Evolutionary conservation across 805 yeast species (phyloP), one percentile per base, ranked within the genome.

Genomic region (Wickerhamomyces hampshirensis): DNA sequence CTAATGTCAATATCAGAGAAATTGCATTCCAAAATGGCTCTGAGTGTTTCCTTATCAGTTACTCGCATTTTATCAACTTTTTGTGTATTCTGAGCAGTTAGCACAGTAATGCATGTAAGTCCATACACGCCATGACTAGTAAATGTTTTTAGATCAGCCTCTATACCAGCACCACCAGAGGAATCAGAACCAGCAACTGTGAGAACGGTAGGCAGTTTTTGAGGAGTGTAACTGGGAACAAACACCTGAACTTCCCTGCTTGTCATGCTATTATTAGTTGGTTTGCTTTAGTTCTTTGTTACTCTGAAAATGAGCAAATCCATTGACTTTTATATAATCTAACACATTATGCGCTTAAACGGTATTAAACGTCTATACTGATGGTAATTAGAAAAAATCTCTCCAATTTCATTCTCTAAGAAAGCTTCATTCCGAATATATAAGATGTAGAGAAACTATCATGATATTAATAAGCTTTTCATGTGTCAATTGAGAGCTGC

Each of bases 131-230:
- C 74, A 49, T 82, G 84, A 2, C 84, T 83, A 4, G 83, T 68
- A 37, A 86, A 72, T 0, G 95, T 78, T 60, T 87, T 87, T 26
- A 86, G 55, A 55, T 86, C 96, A 1, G 95, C 95, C 56, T 86
- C 95, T 33, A 86, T 78, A 3, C 96, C 96, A 3, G 96, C 95
- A 4, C 95, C 95, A 3, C 95, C 96, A 9, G 91, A 80, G 30
- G 80, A 73, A 55, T 86, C 96, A 0, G 91, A 80, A 0, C 95
- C 95, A 2, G 87, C 87, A 30, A 71, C 59, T 1, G 72, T 66
- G 37, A 72, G 46, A 1, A 72, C 73, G 1, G 63, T 61, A 3
- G 43, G 42, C 6, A 41, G 31, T 21, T 7, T 21, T 11, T 21
- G 24, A 8, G 7, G 7, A 7, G 7, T 11, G 10, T 8, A 7